Evolutionary conservation across 345 rosid genomes (phyloP), one percentile per base, ranked within the genome.

Genomic region (Syzygium oleosum): DNA sequence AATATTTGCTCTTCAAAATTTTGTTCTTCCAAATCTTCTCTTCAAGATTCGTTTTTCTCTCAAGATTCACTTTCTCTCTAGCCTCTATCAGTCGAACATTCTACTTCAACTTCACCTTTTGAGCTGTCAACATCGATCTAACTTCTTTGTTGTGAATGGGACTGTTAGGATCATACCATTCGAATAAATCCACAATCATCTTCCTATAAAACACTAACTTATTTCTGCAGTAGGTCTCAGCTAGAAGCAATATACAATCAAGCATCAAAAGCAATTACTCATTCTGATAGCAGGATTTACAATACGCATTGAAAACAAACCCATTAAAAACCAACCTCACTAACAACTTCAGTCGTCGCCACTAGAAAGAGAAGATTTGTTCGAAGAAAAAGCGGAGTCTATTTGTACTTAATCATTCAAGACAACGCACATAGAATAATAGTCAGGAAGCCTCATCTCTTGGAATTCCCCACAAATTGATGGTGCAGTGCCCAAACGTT

Each of bases 341-440:
- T 0, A 2, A 63, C 21, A 63, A 15, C 31, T 29, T 63, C 0
- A 13, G 73, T 29, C 73, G 1, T n/a, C 31, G 34, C 34, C 73
- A n/a, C 15, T 34, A 61, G 58, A 54, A 54, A 17, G 25, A 52
- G 9, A 54, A 54, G 58, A 54, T n/a, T n/a, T n/a, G n/a, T n/a
- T n/a, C n/a, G n/a, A 19, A 54, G 58, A 19, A 54, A 54, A 54
- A 54, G 22, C 23, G 10, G 23, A 54, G 58, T 54, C 23, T 6
- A 61, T n/a, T 61, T n/a, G 17, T 29, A n/a, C 0, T 1, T 6
- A 13, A 5, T 61, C 1, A n/a, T 0, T n/a, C 0, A 0, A 61
- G 13, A 61, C 17, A 3, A n/a, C 0, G 0, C 7, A 9, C 34
- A n/a, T 61, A 14, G 3, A 61, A 61, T n/a, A 56, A n/a, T n/a